Evolutionary conservation across 1,139 yeast genomes (phyloP), one percentile per base, ranked within the genome.

Genomic region (Meyerozyma athensensis): DNA sequence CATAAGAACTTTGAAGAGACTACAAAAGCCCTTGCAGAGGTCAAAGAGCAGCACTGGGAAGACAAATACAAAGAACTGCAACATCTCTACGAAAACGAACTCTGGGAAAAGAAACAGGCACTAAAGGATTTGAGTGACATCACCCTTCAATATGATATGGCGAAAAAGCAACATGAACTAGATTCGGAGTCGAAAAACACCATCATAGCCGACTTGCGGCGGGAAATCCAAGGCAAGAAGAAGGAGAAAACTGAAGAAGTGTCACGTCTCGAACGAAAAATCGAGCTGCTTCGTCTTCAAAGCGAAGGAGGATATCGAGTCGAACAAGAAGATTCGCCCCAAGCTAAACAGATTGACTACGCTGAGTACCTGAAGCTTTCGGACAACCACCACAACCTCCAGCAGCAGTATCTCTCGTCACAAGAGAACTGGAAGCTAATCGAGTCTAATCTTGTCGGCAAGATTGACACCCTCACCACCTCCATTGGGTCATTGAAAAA

Each of bases 381-480:
- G 4, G 59, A 57, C 16, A 52, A 60, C 12, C 72, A 67, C 43
- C 84, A 79, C 39, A 65, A 71, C 12, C 54, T 85, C 19, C 90
- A 83, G 49, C 67, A 75, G 8, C 89, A 82, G 49, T 82, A 81
- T 51, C 65, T 80, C 6, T 71, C 79, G 17, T 83, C 89, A 0
- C 76, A 76, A 37, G 80, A 76, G 39, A 79, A 77, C 50, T 83
- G 89, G 87, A 72, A 76, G 37, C 63, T 72, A 10, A 72, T 80
- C 26, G 90, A 84, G 50, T 61, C 75, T 20, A 68, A 71, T 24
- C 57, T 82, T 39, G 62, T 71, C 35, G 52, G 58, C 12, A 74
- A 76, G 40, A 63, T 79, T 7, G 66, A 73, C 18, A 58, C 59
- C 26, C 58, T 81, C 30, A 70, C 75, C 26, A 44, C 54, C 13